Percentiles rank a stretch among this genome's conserved stretches.
Evolutionary conservation across 2,329 filamentous ascomycete genomes (phyloP).

Genomic region (Paecilomyces variotii): DNA sequence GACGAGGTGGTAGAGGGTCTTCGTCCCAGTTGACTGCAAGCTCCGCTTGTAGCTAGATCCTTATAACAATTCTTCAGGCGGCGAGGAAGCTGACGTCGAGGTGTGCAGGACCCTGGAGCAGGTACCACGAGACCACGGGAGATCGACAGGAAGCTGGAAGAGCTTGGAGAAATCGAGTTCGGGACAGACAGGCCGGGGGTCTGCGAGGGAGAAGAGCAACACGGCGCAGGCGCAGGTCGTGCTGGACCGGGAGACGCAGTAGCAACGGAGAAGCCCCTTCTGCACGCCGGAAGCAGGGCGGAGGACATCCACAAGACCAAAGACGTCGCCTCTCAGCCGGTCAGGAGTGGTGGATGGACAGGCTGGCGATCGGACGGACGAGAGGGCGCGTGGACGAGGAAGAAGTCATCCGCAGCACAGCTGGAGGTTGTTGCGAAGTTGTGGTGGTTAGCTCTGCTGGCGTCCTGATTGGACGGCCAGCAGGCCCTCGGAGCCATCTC

Average conservation of each 20-base stretch:
- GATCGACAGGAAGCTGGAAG: slow-evolving; percentile 1
- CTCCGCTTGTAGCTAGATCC: not conserved
- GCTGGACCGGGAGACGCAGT: slow-evolving; percentile 8
- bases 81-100: not conserved
- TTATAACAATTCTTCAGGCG: slow-evolving; percentile 1
- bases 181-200: not conserved
- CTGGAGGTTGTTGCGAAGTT: not conserved
- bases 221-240: slow-evolving; percentile 6
- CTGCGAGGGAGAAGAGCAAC: slow-evolving; percentile 10
- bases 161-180: slow-evolving; percentile 1
- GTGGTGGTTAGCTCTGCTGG: not conserved
- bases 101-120: not conserved
- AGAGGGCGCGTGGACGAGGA: slow-evolving; percentile 9
- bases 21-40: not conserved
- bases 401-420: slow-evolving; percentile 3
- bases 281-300: slow-evolving; percentile 19
- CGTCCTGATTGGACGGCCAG: slow-evolving; percentile 13
- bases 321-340: not conserved
- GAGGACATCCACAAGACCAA: slow-evolving; percentile 27
- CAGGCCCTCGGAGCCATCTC: not conserved
- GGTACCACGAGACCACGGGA: not conserved
- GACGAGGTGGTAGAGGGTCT: not conserved
- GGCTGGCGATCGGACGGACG: not conserved
- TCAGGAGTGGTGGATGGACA: not conserved
- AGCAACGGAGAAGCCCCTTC: slow-evolving; percentile 22